A percentile compares a stretch with the other conserved stretches of the same genome.
Conservation (phyloP, 176 grass and related monocot species). For the Miscanthus lutarioriparius region DNA sequence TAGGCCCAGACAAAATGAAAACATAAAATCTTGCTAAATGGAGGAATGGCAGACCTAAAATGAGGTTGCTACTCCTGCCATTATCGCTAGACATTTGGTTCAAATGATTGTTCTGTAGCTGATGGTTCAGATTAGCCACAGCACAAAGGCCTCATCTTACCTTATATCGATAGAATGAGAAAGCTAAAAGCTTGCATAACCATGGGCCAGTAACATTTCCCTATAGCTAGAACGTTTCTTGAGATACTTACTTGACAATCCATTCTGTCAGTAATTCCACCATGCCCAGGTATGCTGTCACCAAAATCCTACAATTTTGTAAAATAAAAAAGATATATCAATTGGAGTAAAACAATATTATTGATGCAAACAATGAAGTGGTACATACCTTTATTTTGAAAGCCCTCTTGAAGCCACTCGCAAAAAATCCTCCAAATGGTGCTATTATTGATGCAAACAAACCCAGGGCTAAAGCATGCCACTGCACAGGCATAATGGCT, state of each 20-base stretch:
- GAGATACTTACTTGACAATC: slow-evolving; percentile 89
- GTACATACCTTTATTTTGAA: slow-evolving; percentile 90
- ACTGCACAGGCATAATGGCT: slow-evolving; percentile 84
- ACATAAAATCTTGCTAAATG: neutral
- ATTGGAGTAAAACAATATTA: slow-evolving; percentile 11
- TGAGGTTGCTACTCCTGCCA: neutral
- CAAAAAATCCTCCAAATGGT: slow-evolving; percentile 99
- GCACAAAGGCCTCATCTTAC: neutral
- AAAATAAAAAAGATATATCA: slow-evolving; percentile 15
- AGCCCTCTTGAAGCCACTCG: slow-evolving; percentile 95
- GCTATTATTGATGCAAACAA: slow-evolving; percentile 99
- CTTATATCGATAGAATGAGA: neutral
- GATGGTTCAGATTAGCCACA: neutral
- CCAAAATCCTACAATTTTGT: slow-evolving; percentile 85
- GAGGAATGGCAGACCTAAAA: neutral
- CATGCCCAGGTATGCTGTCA: slow-evolving; percentile 97
- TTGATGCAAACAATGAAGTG: slow-evolving; percentile 15
- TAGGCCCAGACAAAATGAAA: neutral
- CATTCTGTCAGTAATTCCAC: slow-evolving; percentile 99
- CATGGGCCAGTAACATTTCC: slow-evolving; percentile 9
- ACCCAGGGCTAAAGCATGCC: slow-evolving; percentile 96
- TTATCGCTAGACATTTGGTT: neutral
- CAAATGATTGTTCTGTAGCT: neutral
- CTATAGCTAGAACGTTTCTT: neutral
- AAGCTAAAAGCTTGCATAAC: neutral